Evolutionary conservation across 2,329 filamentous ascomycete species (phyloP), one percentile per base, ranked within the genome.

Genomic region (Pyricularia sp.): DNA sequence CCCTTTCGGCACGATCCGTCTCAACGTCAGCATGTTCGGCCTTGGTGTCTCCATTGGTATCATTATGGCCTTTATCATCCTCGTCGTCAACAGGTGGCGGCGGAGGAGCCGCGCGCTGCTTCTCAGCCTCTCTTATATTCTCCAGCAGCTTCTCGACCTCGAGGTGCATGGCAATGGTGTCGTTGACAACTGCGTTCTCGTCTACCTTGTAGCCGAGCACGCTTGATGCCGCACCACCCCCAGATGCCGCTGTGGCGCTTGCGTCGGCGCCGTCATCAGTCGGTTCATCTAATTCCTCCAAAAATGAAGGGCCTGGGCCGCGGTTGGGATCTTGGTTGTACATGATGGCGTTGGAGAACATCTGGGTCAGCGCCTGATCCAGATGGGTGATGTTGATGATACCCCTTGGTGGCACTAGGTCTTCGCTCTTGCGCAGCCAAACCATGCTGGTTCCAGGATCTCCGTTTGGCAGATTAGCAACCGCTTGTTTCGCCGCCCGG

Each of bases 301-400:
- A 74, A 68, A 92, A 89, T 0, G 81, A 78, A 1, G 82, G 79
- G 0, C 88, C 88, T 10, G 88, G 85, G 0, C 89, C 88, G 30
- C 88, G 84, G 69, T 89, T 81, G 0, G 88, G 87, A 67, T 96
- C 91, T 0, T 90, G 87, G 70, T 97, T 97, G 79, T 96, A 99
- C 94, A 99, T 97, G 75, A 97, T 89, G 22, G 94, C 93, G 72
- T 97, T 97, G 69, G 92, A 91, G 74, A 97, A 96, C 90, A 97
- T 97, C 70, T 96, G 90, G 70, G 96, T 91, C 12, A 97, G 79
- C 74, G 97, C 93, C 69, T 92, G 91, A 75, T 97, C 93, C 19
- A 97, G 82, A 74, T 97, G 94, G 1, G 89, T 86, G 63, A 90
- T 93, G 75, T 97, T 97, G 75, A 97, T 90, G 70, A 97, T 96